Base-by-base conservation (phyloP, 1,139 yeast genomes). In the Candida frijolesensis region DNA sequence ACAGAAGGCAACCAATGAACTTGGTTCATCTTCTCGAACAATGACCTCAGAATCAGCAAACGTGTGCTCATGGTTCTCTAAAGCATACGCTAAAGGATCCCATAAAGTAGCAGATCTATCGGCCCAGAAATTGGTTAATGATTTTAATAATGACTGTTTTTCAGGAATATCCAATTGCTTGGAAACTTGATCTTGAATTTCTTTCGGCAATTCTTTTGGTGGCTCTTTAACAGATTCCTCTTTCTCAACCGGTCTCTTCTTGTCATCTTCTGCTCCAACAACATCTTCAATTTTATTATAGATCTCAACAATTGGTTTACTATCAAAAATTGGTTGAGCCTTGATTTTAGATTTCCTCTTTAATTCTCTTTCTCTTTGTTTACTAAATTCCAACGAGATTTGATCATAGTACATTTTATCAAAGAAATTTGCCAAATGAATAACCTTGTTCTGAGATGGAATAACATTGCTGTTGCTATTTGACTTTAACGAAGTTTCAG, bases 21-120 rank as follows among this genome's bases (percentile, higher is more conserved):
- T 88, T 7, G 99, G 99, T 65, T 95, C 99, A 66, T 91, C 97
- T 62, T 95, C 99, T 47, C 99, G 76, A 5, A 94, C 96, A 55
- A 95, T 87, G 15, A 95, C 96, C 65, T 90, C 92, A 6, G 96
- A 89, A 63, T 95, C 98, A 9, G 91, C 91, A 73, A 94, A 94
- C 5, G 95, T 83, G 65, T 95, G 99, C 62, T 95, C 98, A 1
- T 87, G 81, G 0, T 89, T 76, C 19, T 80, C 79, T 39, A 92
- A 74, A 0, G 98, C 97, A 66, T 91, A 92, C 18, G 83, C 87
- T 39, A 95, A 71, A 0, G 97, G 96, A 57, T 89, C 91, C 99
- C 99, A 95, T 19, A 95, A 79, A 2, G 96, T 88, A 0, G 98
- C 94, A 1, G 98, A 89, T 59, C 99, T 72, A 68, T 95, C 99